A percentile compares a stretch with the other conserved stretches of the same genome.
These are phyloP conservation scores for Incumbomyces lentus DNA, from an alignment of 2,329 filamentous ascomycete species.

Conservation along the genomic window DNA sequence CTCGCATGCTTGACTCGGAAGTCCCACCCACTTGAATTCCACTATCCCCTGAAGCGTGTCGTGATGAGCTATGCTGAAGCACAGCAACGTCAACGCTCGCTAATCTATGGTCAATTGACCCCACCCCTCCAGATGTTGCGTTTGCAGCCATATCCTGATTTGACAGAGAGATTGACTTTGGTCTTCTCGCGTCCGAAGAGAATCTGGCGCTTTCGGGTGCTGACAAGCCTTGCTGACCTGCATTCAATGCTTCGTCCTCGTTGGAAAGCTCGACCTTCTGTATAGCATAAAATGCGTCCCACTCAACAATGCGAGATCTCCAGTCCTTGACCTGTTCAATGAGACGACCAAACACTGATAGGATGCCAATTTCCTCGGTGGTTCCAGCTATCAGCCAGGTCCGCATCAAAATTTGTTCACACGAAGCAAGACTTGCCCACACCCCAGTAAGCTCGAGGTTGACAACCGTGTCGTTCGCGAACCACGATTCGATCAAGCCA, in stretches of 20 bases:
- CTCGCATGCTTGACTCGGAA: not conserved
- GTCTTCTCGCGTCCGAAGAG: not conserved
- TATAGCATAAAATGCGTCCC: slow-evolving; percentile 60
- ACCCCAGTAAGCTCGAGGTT: slow-evolving; percentile 81
- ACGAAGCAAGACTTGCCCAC: slow-evolving; percentile 70
- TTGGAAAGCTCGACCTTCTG: slow-evolving; percentile 46
- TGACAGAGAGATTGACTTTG: slow-evolving; percentile 10
- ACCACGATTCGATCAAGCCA: slow-evolving; percentile 64
- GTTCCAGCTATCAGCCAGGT: slow-evolving; percentile 65
- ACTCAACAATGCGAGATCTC: slow-evolving; percentile 56
- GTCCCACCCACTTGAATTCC: not conserved
- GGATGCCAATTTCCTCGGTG: slow-evolving; percentile 30
- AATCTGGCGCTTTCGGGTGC: not conserved
- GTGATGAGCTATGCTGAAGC: not conserved
- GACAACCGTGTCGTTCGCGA: slow-evolving; percentile 81
- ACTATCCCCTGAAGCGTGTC: not conserved
- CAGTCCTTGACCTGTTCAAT: slow-evolving; percentile 54
- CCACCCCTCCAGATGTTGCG: slow-evolving; percentile 9
- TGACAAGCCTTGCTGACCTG: not conserved
- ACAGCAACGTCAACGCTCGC: slow-evolving; percentile 2
- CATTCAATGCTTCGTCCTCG: slow-evolving; percentile 8
- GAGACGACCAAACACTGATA: slow-evolving; percentile 49
- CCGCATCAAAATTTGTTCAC: slow-evolving; percentile 73
- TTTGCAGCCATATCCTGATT: slow-evolving; percentile 8
- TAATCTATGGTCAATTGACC: slow-evolving; percentile 12